Evolutionary conservation across 108 stramenopile species (phyloP).

Genomic region (Poteriospumella lacustris): DNA sequence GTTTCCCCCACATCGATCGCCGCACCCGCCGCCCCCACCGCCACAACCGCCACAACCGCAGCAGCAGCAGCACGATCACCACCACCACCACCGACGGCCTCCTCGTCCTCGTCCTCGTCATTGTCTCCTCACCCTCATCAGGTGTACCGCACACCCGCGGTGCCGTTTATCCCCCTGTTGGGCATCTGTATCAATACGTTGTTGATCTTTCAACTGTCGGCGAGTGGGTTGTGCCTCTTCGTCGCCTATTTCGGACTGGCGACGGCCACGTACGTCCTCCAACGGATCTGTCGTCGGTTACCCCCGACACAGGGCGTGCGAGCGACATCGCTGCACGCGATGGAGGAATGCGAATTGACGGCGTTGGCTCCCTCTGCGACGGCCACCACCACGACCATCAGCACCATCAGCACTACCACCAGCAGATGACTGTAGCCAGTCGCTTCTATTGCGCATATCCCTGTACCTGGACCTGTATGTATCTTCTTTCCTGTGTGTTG

Average conservation of each 20-base stretch:
- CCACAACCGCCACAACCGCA: slow-evolving; percentile 10
- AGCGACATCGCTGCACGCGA: not conserved
- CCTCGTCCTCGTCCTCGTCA: slow-evolving; percentile 30
- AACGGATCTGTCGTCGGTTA: slow-evolving; percentile 32
- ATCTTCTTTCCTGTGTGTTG: not conserved
- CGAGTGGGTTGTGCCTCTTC: slow-evolving; percentile 57
- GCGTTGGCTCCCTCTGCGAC: too few relatives aligned
- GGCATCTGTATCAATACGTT: slow-evolving; percentile 78
- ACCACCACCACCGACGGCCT: slow-evolving; percentile 15
- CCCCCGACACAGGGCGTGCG: slow-evolving; percentile 38
- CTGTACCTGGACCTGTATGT: not conserved
- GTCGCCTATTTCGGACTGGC: slow-evolving; percentile 55
- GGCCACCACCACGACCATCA: too few relatives aligned
- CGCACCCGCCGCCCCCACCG: too few relatives aligned
- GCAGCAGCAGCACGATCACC: not conserved
- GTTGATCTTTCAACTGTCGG: slow-evolving; percentile 66
- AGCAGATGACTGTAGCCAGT: not conserved
- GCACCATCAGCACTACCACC: not conserved
- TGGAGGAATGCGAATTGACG: not conserved
- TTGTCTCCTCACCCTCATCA: not conserved
- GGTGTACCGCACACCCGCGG: slow-evolving; percentile 53
- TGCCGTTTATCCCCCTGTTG: slow-evolving; percentile 62
- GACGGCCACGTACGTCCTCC: slow-evolving; percentile 48
- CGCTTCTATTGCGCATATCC: not conserved
- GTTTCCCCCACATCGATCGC: too few relatives aligned